These are phyloP conservation scores for Angomonas ambiguus DNA, from an alignment of 208 protist species.

Conservation along the genomic window DNA sequence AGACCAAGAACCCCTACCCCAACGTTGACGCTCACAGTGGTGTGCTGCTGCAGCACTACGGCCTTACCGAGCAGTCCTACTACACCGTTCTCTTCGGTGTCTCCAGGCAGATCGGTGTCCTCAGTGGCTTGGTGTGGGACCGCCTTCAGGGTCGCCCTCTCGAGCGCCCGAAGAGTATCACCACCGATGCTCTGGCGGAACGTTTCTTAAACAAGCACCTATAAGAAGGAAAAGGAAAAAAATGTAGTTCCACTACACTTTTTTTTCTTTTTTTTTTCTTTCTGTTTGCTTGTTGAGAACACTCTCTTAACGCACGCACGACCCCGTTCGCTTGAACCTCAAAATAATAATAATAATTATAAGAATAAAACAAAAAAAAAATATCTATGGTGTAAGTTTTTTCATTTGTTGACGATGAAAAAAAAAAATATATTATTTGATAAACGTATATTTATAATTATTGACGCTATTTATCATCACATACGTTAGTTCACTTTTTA, in stretches of 20 bases:
- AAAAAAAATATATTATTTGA: constrained; percentile 12
- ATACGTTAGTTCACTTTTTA: too few species aligned
- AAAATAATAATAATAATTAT: neutral
- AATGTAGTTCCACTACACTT: neutral
- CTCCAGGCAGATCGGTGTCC: constrained; percentile 93
- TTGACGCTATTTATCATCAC: too few species aligned
- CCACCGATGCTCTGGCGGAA: constrained; percentile 75
- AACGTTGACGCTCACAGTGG: constrained; percentile 98
- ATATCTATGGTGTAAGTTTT: neutral
- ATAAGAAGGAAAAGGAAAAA: neutral
- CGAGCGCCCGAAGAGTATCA: constrained; percentile 96
- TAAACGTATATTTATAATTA: too few species aligned
- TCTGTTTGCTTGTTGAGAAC: neutral
- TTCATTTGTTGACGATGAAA: neutral
- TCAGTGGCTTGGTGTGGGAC: constrained; percentile 93
- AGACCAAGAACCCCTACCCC: constrained; percentile 97
- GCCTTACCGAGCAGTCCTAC: constrained; percentile 93
- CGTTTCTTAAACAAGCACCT: constrained; percentile 34
- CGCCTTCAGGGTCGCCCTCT: constrained; percentile 93
- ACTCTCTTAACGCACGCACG: neutral
- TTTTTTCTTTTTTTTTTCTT: constrained; percentile 2
- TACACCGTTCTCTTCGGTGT: constrained; percentile 99
- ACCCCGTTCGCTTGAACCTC: neutral
- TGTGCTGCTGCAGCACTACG: constrained; percentile 95
- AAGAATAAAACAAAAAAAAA: constrained; percentile 2